phyloP scores from a whole-genome alignment of 139 green algal species.

The Zygnema circumcarinatum region DNA sequence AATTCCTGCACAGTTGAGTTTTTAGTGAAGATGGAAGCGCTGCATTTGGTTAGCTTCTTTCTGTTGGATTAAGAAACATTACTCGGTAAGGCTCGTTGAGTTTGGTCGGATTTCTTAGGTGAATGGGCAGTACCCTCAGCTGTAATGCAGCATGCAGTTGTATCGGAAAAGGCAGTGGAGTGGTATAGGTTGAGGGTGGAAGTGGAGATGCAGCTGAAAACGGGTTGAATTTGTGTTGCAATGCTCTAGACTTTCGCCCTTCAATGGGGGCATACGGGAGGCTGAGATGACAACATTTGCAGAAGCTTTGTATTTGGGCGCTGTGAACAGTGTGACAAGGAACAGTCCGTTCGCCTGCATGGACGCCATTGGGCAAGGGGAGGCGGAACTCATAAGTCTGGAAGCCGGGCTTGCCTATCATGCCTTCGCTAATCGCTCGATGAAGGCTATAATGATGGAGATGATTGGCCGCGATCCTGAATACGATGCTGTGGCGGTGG shows the following conservation, averaged over 20 bases:
- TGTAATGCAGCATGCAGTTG: background rate
- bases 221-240: too few relatives aligned
- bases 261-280: too few relatives aligned
- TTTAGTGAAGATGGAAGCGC: too few relatives aligned
- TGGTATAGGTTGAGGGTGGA: too few relatives aligned
- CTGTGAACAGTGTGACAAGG: conserved; percentile 10
- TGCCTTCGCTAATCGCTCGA: conserved; percentile 26
- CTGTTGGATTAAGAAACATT: background rate
- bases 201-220: too few relatives aligned
- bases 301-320: too few relatives aligned
- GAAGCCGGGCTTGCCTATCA: conserved; percentile 35
- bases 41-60: background rate
- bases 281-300: too few relatives aligned
- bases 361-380: conserved; percentile 14
- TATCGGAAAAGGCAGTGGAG: background rate
- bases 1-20: too few relatives aligned
- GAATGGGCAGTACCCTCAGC: too few relatives aligned
- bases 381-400: conserved; percentile 19
- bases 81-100: too few relatives aligned
- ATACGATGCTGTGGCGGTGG: conserved; percentile 38
- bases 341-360: conserved; percentile 26
- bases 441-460: conserved; percentile 41
- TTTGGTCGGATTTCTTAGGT: too few relatives aligned
- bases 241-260: too few relatives aligned
- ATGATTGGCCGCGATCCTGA: background rate